Base-by-base conservation (phyloP, 1,284 basidiomycete genomes). In the Sporisorium scitamineum region DNA sequence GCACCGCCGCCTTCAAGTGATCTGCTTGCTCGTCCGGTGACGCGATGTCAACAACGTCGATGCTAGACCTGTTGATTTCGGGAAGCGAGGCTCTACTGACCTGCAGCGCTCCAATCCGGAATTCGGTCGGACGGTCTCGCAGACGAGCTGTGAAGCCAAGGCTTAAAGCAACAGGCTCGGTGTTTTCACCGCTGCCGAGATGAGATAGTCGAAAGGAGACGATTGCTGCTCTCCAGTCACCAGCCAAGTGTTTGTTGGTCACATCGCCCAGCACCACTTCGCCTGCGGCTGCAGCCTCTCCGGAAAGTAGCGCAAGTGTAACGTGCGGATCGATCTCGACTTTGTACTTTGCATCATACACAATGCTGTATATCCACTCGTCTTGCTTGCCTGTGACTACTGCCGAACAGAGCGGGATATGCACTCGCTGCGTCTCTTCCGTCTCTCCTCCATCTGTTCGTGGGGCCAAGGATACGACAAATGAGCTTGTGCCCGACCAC, bases 41-140 rank as follows among this genome's bases (percentile, higher is more conserved):
- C 16, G 45, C n/a, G 7, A 53, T 11, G 13, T 56, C 60, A 13
- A 31, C 34, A 8, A 45, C 22, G 14, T 54, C 37, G 0, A 71
- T 22, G 18, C 3, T 16, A 24, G 29, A 24, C n/a, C n/a, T n/a
- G 18, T 2, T n/a, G 29, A 11, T 29, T 26, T 20, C 2, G 2
- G 47, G 32, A 3, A 29, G 4, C 14, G 45, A 42, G 13, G 37
- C 16, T 14, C 9, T 14, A 3, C 41, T 22, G 6, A 72, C 48
- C 27, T 72, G 60, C 26, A 72, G 22, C 10, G 70, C 70, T 22
- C 70, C 70, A 11, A 72, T 42, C n/a, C n/a, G n/a, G n/a, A n/a
- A n/a, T n/a, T n/a, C n/a, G n/a, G n/a, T 9, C 64, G 56, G 14
- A 56, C 9, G 11, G 55, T 22, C 7, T 16, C 4, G 1, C 7